A percentile compares a stretch with the other conserved stretches of the same genome.
These are phyloP conservation scores for Didymellaceae sp. DNA, from an alignment of 2,329 filamentous ascomycete genomes.

Conservation along the genomic window DNA sequence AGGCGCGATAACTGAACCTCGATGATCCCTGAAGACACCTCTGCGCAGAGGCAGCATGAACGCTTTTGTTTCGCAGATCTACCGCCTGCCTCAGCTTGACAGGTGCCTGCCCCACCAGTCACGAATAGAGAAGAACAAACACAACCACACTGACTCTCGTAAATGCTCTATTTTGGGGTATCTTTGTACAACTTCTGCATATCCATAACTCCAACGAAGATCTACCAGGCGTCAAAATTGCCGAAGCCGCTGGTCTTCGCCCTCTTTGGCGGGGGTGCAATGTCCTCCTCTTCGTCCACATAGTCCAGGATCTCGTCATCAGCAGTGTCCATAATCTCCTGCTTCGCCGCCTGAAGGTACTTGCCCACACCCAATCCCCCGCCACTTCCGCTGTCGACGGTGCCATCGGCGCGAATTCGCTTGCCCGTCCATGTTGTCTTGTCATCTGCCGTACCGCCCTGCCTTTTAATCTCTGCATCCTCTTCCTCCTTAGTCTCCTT, in stretches of 20 bases:
- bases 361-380: slow-evolving; percentile 72
- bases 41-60: slow-evolving; percentile 6
- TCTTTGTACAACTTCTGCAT: slow-evolving; percentile 10
- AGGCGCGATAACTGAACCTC: not conserved
- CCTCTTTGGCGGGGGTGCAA: slow-evolving; percentile 78
- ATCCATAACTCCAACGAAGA: not conserved
- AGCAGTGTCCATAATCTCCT: slow-evolving; percentile 35
- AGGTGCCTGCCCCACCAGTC: slow-evolving; percentile 1
- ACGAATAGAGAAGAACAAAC: not conserved
- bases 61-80: slow-evolving; percentile 21
- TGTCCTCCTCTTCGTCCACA: slow-evolving; percentile 68
- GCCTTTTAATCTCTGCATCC: slow-evolving; percentile 66
- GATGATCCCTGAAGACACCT: slow-evolving; percentile 8
- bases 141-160: not conserved
- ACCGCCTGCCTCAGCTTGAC: slow-evolving; percentile 15
- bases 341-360: slow-evolving; percentile 73
- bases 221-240: slow-evolving; percentile 89
- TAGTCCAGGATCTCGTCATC: slow-evolving; percentile 68
- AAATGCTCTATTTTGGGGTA: slow-evolving; percentile 17
- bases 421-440: slow-evolving; percentile 96
- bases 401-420: slow-evolving; percentile 73
- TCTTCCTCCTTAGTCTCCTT: slow-evolving; percentile 67
- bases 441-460: slow-evolving; percentile 84
- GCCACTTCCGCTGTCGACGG: slow-evolving; percentile 60
- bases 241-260: slow-evolving; percentile 79